These are phyloP conservation scores for Wickerhamiella infanticola DNA, from an alignment of 1,139 yeast species.

Conservation along the genomic window DNA sequence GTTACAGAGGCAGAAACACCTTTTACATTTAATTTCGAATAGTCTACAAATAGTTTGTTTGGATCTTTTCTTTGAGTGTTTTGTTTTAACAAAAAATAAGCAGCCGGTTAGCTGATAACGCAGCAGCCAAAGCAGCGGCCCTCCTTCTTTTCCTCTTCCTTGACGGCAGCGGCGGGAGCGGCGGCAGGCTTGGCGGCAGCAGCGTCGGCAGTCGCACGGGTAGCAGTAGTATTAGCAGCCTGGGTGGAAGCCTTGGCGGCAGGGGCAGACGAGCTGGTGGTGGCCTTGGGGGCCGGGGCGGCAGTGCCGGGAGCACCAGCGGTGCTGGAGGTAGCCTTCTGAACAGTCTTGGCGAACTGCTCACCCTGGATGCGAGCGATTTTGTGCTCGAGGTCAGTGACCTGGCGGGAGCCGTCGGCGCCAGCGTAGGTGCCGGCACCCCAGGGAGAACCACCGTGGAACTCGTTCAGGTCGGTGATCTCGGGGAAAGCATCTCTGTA, in stretches of 20 bases:
- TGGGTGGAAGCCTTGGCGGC: constrained; percentile 9
- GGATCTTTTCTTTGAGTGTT: too few species aligned
- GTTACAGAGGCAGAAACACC: constrained; percentile 14
- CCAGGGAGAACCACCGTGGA: constrained; percentile 64
- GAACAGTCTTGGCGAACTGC: constrained; percentile 33
- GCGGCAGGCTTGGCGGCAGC: constrained; percentile 8
- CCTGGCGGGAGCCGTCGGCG: constrained; percentile 50
- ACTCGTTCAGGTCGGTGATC: constrained; percentile 39
- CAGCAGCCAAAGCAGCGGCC: constrained; percentile 13
- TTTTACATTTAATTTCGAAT: constrained; percentile 20
- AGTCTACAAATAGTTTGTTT: neutral
- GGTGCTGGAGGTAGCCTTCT: constrained; percentile 4
- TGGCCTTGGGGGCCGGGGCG: constrained; percentile 3
- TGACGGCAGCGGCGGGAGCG: constrained; percentile 6
- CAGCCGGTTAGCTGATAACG: constrained; percentile 6
- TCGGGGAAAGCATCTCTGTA: constrained; percentile 36
- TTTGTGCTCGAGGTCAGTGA: constrained; percentile 42
- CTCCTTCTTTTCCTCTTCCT: constrained; percentile 6
- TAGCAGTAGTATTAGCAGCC: constrained; percentile 4
- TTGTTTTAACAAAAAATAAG: too few species aligned
- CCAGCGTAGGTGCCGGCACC: constrained; percentile 67
- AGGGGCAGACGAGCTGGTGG: constrained; percentile 8
- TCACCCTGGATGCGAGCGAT: constrained; percentile 49
- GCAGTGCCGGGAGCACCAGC: constrained; percentile 4
- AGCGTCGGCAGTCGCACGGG: constrained; percentile 5